Evolutionary conservation across 148 eudicot species (phyloP), one percentile per base, ranked within the genome.

Genomic region (Talinum fruticosum): DNA sequence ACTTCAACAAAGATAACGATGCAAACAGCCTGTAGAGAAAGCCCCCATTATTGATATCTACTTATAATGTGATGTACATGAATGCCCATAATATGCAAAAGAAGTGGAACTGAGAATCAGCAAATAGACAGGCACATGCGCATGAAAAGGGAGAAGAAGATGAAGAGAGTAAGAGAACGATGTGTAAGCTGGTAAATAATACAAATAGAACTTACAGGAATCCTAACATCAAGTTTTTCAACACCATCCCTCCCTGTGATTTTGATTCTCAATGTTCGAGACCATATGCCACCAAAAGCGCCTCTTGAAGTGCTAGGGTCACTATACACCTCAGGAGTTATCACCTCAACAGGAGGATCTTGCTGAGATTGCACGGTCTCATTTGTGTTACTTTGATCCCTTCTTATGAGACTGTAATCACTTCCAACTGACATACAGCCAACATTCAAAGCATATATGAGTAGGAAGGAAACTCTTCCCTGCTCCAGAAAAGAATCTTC

Each of bases 171-270:
- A 36, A 30, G 21, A 26, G 14, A 45, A 34, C 10, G 33, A 62
- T 1, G 13, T 34, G 78, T 49, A 32, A 32, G 35, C n/a, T n/a
- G n/a, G n/a, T 51, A 2, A 59, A 26, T 30, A 14, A 44, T 3
- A n/a, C n/a, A 44, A 24, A 23, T 10, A 32, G 73, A 74, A 86
- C 97, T 88, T 87, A 95, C 99, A 70, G 99, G 99, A 78, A 95
- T 88, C 49, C 90, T 84, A 68, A 92, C 87, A 79, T 95, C 97
- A 65, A 92, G 97, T 74, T 88, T 95, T 86, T 92, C 96, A 84
- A 81, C 77, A 74, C 97, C 97, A 84, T 95, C 93, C 69, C 84
- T 84, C 76, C 97, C 94, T 26, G 91, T 93, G 34, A 95, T 93
- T 84, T 79, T 92, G 75, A 95, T 85, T 85, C 99, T 90, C 81